Base-by-base conservation (phyloP, 345 rosid species). In the Pseudoturritis turrita region DNA sequence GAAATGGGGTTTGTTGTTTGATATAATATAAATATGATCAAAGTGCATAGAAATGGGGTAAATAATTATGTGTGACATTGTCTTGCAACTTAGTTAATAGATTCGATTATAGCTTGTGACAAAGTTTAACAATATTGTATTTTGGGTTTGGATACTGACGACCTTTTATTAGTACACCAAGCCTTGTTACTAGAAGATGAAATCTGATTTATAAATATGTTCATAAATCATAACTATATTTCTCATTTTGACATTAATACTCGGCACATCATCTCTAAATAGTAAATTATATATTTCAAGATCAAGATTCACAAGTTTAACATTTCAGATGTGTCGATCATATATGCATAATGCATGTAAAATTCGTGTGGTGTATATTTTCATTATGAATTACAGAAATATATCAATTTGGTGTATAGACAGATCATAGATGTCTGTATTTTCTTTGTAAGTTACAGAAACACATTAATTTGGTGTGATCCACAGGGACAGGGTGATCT, bases 1-100 rank as follows among this genome's bases (percentile, higher is more conserved):
- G 53, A 54, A 41, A 41, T 52, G 63, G 45, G 45, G 15, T 55
- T 45, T 22, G 59, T 56, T 37, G 65, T 73, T 51, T 40, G 43
- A 28, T 70, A 18, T 25, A 51, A 36, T 54, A 72, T 43, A 13
- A 43, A 56, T 43, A 43, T 55, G 43, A 26, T 45, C 46, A 5
- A 72, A 36, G 65, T 65, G 77, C 65, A 65, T 65, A 65, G 26
- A 13, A 21, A 52, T 59, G 11, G 33, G 65, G 77, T 73, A 73
- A 47, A 65, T 73, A 73, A 65, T 64, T 56, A n/a, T 33, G 71
- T 73, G 41, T 55, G 70, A 35, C 39, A 73, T 55, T 46, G 65
- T 55, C 77, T 72, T 63, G 49, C 77, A 52, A 72, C 53, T 17
- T 55, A 65, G 49, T 36, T 55, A 10, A 47, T 66, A 65, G 77